Conservation (phyloP, 2,329 filamentous ascomycete species). For the Venturia pyrina region DNA sequence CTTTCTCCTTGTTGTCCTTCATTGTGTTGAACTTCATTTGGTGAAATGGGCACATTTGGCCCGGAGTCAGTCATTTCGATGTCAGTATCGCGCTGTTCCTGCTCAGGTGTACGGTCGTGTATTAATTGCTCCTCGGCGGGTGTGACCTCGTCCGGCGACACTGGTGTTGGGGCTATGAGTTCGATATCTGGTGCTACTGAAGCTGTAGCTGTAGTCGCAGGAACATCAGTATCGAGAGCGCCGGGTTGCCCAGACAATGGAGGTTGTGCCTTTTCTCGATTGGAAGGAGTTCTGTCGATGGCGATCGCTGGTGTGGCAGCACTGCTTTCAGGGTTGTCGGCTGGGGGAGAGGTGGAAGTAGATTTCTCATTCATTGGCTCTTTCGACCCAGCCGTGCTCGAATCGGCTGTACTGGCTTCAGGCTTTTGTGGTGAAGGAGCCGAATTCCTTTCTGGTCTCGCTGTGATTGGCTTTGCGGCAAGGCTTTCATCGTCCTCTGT, state of each 20-base stretch:
- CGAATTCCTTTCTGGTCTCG: conserved; percentile 40
- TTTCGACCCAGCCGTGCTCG: conserved; percentile 34
- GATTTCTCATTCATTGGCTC: conserved; percentile 24
- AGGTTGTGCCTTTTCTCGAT: conserved; percentile 15
- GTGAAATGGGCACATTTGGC: conserved; percentile 38
- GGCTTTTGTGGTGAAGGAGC: conserved; percentile 23
- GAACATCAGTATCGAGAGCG: conserved; percentile 21
- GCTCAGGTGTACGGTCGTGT: conserved; percentile 39
- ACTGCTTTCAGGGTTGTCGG: conserved; percentile 5
- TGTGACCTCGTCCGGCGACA: conserved; percentile 29
- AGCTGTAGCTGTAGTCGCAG: conserved; percentile 11
- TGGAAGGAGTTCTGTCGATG: neutral
- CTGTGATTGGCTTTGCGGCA: conserved; percentile 38
- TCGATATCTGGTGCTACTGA: conserved; percentile 26
- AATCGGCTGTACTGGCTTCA: conserved; percentile 30
- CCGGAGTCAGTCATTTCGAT: conserved; percentile 55
- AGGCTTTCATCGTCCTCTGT: conserved; percentile 43
- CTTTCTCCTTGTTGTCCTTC: conserved; percentile 16
- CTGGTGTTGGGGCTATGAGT: conserved; percentile 37
- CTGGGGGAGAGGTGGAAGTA: neutral
- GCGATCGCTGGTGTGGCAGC: neutral
- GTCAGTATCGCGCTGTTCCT: conserved; percentile 41
- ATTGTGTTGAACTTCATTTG: conserved; percentile 37
- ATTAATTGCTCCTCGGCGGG: conserved; percentile 32
- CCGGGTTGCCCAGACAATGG: conserved; percentile 22